Evolutionary conservation across 2,329 filamentous ascomycete species (phyloP), one percentile per base, ranked within the genome.

Genomic region (Pleurostoma richardsiae): DNA sequence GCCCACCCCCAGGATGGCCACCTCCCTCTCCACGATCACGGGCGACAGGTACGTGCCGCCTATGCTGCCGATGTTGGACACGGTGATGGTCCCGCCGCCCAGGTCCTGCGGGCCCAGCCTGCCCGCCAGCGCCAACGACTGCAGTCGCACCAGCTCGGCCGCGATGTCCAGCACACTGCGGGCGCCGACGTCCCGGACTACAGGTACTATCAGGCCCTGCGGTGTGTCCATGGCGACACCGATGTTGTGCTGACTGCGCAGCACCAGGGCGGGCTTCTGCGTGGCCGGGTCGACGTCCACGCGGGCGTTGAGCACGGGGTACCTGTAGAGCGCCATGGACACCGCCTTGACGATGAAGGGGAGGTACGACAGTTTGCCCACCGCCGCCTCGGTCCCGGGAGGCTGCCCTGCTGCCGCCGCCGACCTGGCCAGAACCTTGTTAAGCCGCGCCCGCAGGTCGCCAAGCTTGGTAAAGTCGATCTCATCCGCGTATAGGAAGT

Each of bases 311-410:
- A 99, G 82, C 36, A 94, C 75, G 1, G 94, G 92, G 65, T 89
- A 92, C 50, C 86, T 79, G 59, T 85, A 77, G 3, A 99, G 75
- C 2, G 91, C 83, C 53, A 96, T 73, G 26, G 92, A 97, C 41
- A 96, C 83, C 29, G 94, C 92, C 71, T 99, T 99, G 71, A 99
- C 82, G 61, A 97, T 85, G 72, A 99, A 96, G 4, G 94, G 90
- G 6, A 99, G 81, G 65, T 90, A 94, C 2, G 92, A 95, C 49
- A 96, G 74, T 68, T 91, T 90, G 54, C 74, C 69, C 10, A 82
- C 65, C 5, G 66, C 64, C 5, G 51, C 54, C 30, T 60, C 56
- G 41, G 47, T 39, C n/a, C 42, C 41, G 29, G 40, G 39, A 19
- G 19, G 19, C 11, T 61, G 52, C 49, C 53, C 62, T 49, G 60